Conservation (phyloP, 2,329 filamentous ascomycete species). For the Neofusicoccum umdonicola region DNA sequence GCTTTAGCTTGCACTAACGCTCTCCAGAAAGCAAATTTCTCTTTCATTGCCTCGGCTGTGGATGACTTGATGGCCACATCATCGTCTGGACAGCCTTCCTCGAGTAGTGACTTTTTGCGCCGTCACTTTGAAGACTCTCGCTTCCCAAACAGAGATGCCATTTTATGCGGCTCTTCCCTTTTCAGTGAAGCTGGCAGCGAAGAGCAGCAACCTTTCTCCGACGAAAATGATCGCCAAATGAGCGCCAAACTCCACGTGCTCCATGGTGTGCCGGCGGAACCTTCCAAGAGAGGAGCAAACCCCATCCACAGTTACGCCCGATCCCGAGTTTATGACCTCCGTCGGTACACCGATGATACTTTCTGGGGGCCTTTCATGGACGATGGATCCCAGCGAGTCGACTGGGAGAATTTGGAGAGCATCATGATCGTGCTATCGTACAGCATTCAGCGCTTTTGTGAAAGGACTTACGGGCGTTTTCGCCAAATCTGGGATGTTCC, state of each 20-base stretch:
- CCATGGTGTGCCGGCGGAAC: slow-evolving; percentile 58
- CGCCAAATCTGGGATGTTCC: slow-evolving; percentile 30
- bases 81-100: not conserved
- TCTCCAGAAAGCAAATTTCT: slow-evolving; percentile 32
- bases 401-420: slow-evolving; percentile 79
- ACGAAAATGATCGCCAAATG: slow-evolving; percentile 53
- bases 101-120: slow-evolving; percentile 46
- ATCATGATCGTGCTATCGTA: slow-evolving; percentile 67
- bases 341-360: slow-evolving; percentile 61
- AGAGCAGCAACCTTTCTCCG: slow-evolving; percentile 26
- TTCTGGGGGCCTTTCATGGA: slow-evolving; percentile 70
- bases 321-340: slow-evolving; percentile 70
- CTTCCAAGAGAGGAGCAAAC: slow-evolving; percentile 18
- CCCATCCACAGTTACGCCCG: slow-evolving; percentile 60
- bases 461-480: slow-evolving; percentile 25
- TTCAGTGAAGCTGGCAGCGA: slow-evolving; percentile 42
- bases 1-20: slow-evolving; percentile 15
- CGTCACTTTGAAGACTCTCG: slow-evolving; percentile 43
- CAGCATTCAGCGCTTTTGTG: slow-evolving; percentile 51
- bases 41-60: slow-evolving; percentile 40
- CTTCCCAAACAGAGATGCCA: slow-evolving; percentile 53
- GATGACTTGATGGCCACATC: slow-evolving; percentile 33
- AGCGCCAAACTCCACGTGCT: slow-evolving; percentile 70
- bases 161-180: slow-evolving; percentile 64
- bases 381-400: slow-evolving; percentile 61